Conservation (phyloP, 1,284 basidiomycete genomes). For the Ganoderma multipileum region DNA sequence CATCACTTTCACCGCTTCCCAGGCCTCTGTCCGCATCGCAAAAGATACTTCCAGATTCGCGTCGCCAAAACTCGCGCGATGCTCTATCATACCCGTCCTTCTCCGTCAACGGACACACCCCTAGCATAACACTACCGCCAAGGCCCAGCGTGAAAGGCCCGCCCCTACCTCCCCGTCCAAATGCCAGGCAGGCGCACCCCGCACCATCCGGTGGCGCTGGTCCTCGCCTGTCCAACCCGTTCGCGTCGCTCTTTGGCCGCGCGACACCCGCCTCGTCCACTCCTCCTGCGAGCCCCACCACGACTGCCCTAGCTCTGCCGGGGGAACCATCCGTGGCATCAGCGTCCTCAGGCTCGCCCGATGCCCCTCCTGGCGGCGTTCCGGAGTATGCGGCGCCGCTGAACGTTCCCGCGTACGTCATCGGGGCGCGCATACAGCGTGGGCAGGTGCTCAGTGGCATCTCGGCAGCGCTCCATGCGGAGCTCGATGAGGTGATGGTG, state of each 20-base stretch:
- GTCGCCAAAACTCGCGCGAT: conserved; percentile 20
- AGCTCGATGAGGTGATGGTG: conserved; percentile 60
- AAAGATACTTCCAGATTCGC: conserved; percentile 32
- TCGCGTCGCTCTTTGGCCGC: conserved; percentile 70
- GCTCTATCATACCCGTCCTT: conserved; percentile 58
- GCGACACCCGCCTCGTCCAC: conserved; percentile 43
- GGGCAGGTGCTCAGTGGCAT: conserved; percentile 67
- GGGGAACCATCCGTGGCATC: conserved; percentile 32
- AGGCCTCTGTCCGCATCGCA: conserved; percentile 31
- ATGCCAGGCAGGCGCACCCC: conserved; percentile 31
- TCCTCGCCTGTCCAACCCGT: conserved; percentile 64
- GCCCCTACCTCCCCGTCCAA: conserved; percentile 67
- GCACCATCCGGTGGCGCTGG: conserved; percentile 10
- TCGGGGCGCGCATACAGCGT: conserved; percentile 58
- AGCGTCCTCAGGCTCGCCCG: background rate
- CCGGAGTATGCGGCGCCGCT: conserved; percentile 33
- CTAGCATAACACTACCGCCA: conserved; percentile 73
- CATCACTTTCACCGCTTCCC: conserved; percentile 58
- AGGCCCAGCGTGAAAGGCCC: conserved; percentile 57
- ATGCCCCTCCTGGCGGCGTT: background rate
- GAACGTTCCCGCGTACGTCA: conserved; percentile 65
- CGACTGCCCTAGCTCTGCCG: conserved; percentile 32
- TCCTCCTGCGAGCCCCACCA: conserved; percentile 42
- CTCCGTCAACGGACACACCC: conserved; percentile 53
- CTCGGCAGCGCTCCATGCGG: conserved; percentile 61